phyloP scores from a whole-genome alignment of 805 yeast genomes.

The Saccharomycopsis sp. region DNA sequence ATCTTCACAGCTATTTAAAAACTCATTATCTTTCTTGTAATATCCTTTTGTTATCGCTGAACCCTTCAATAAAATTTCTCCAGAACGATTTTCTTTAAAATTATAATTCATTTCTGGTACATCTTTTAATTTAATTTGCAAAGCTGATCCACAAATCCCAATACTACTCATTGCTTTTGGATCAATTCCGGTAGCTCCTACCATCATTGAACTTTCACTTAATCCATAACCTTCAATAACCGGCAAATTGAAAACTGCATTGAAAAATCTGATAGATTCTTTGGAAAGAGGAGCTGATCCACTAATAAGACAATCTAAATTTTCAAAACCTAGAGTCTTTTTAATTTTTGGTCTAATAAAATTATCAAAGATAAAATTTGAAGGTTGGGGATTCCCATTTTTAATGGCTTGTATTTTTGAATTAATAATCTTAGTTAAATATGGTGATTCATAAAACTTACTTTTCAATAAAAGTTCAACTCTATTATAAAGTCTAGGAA shows the following conservation, averaged over 20 bases:
- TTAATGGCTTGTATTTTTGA: constrained; percentile 28
- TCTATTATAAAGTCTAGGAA: constrained; percentile 54
- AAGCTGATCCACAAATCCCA: neutral
- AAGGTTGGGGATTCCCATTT: constrained; percentile 29
- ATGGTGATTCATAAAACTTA: constrained; percentile 30
- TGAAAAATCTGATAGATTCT: constrained; percentile 37
- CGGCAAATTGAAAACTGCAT: constrained; percentile 46
- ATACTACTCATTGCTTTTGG: neutral
- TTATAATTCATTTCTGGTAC: constrained; percentile 53
- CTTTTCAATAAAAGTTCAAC: constrained; percentile 53
- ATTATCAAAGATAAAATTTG: constrained; percentile 28
- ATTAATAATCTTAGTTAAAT: constrained; percentile 31
- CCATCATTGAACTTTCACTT: constrained; percentile 63
- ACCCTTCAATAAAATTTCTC: constrained; percentile 56
- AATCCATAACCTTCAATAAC: constrained; percentile 64
- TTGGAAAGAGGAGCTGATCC: constrained; percentile 66
- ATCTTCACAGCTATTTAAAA: constrained; percentile 25
- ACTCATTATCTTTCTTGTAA: constrained; percentile 32
- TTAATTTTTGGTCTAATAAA: constrained; percentile 34
- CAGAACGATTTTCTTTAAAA: constrained; percentile 35
- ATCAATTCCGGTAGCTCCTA: constrained; percentile 31
- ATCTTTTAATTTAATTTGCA: constrained; percentile 27
- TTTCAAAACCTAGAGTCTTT: constrained; percentile 38
- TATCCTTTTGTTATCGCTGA: constrained; percentile 50
- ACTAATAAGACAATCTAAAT: constrained; percentile 30